phyloP scores from a whole-genome alignment of 78 protist genomes.

The Thecamonas trahens region DNA sequence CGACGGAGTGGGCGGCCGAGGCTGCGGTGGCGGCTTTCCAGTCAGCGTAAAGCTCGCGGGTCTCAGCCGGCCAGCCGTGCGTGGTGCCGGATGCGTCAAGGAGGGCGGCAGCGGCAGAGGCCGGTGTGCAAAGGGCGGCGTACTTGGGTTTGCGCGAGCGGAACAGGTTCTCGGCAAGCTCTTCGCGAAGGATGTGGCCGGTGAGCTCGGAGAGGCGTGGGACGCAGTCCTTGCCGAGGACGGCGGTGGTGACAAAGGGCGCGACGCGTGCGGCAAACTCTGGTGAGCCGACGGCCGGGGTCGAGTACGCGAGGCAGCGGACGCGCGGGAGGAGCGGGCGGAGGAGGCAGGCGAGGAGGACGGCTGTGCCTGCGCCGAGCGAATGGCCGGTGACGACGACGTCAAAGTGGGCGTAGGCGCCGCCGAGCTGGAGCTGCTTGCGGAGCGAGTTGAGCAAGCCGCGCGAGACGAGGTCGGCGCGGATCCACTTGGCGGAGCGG shows the following conservation, averaged over 20 bases:
- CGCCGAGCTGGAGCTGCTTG: too few relatives aligned
- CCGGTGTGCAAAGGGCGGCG: too few relatives aligned
- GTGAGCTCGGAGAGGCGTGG: background rate
- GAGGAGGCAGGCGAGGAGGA: conserved; percentile 6
- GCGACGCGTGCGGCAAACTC: background rate
- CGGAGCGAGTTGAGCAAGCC: too few relatives aligned
- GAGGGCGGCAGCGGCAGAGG: too few relatives aligned
- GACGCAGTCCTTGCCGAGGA: conserved; percentile 14
- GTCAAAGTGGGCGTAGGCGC: background rate
- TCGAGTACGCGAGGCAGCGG: background rate
- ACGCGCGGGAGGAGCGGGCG: background rate
- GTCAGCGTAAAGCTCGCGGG: too few relatives aligned
- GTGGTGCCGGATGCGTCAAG: too few relatives aligned
- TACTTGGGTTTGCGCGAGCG: too few relatives aligned
- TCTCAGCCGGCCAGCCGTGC: too few relatives aligned
- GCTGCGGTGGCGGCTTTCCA: too few relatives aligned
- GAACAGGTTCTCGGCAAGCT: too few relatives aligned
- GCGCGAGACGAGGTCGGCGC: background rate
- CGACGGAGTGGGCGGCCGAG: background rate
- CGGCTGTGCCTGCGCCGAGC: conserved; percentile 39
- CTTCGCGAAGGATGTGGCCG: background rate
- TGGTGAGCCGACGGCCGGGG: background rate
- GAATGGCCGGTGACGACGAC: conserved; percentile 25
- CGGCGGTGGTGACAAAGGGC: background rate
- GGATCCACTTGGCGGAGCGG: background rate